A percentile compares a stretch with the other conserved stretches of the same genome.
These are phyloP conservation scores for Xylariaceae sp. DNA, from an alignment of 2,329 filamentous ascomycete genomes.

Conservation along the genomic window DNA sequence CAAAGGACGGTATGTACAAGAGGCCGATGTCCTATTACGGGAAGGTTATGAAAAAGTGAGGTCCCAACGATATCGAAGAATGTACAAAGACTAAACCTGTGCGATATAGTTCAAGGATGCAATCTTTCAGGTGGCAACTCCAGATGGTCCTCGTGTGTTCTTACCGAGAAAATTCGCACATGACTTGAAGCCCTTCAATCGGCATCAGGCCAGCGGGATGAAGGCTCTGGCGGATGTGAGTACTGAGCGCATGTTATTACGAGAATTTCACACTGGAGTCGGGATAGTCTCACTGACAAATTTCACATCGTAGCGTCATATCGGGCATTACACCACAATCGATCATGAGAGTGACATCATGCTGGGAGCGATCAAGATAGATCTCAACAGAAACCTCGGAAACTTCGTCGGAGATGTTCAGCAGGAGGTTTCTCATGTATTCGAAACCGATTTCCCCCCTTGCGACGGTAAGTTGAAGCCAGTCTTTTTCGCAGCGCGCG, in stretches of 20 bases:
- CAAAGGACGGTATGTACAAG: constrained; percentile 25
- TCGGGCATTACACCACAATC: constrained; percentile 29
- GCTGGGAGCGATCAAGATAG: constrained; percentile 28
- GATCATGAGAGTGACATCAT: constrained; percentile 29
- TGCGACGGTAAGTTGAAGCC: constrained; percentile 21
- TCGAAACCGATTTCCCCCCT: constrained; percentile 25
- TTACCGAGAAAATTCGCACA: constrained; percentile 25
- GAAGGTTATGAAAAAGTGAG: constrained; percentile 25
- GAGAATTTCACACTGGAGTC: neutral
- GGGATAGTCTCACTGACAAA: neutral
- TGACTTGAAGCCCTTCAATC: constrained; percentile 24
- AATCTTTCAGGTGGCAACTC: constrained; percentile 27
- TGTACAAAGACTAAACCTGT: neutral
- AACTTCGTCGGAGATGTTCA: constrained; percentile 27
- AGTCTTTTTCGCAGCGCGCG: neutral
- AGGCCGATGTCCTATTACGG: constrained; percentile 25
- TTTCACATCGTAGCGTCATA: constrained; percentile 20
- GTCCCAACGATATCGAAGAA: too few relatives aligned
- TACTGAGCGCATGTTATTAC: neutral
- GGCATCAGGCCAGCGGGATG: constrained; percentile 28
- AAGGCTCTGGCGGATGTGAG: constrained; percentile 28
- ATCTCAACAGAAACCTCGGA: constrained; percentile 26
- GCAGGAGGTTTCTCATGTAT: constrained; percentile 24
- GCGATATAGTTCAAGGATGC: constrained; percentile 24
- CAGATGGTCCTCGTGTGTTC: constrained; percentile 27